Percentiles rank a stretch among this genome's conserved stretches.
Conservation (phyloP, 169 alveolate species). For the Plasmodium chabaudi region DNA sequence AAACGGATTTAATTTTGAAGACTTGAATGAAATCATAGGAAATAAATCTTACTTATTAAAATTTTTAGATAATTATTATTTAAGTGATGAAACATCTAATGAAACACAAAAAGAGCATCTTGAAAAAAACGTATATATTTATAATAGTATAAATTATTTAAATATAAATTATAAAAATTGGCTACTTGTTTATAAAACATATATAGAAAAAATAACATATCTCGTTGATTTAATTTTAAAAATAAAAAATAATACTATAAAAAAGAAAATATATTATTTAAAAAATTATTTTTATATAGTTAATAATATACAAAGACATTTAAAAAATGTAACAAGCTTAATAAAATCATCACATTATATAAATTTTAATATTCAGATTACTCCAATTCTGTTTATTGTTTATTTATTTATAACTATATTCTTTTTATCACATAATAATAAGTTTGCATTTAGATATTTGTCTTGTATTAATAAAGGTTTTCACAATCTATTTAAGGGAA, state of each 20-base stretch:
- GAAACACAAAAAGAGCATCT: background rate
- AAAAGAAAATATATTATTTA: constrained; percentile 25
- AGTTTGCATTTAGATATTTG: constrained; percentile 49
- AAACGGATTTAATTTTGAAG: constrained; percentile 24
- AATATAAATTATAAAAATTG: constrained; percentile 75
- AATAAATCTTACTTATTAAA: constrained; percentile 3
- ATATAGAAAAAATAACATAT: constrained; percentile 60
- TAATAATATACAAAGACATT: constrained; percentile 55
- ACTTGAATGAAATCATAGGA: constrained; percentile 41
- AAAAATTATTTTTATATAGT: constrained; percentile 65
- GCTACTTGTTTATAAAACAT: constrained; percentile 53
- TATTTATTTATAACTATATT: constrained; percentile 67
- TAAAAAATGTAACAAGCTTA: constrained; percentile 15
- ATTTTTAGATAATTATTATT: constrained; percentile 34
- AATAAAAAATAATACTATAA: constrained; percentile 39
- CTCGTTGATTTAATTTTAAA: constrained; percentile 59
- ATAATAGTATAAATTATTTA: constrained; percentile 56
- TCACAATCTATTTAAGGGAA: constrained; percentile 24
- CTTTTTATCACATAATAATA: constrained; percentile 68
- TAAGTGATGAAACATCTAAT: background rate
- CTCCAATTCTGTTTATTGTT: constrained; percentile 55
- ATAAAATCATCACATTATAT: constrained; percentile 72
- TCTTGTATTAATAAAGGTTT: constrained; percentile 50
- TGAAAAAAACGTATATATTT: constrained; percentile 58
- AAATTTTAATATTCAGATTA: constrained; percentile 63